Percentiles rank a stretch among this genome's conserved stretches.
These are phyloP conservation scores for Eustoma russellianum DNA, from an alignment of 257 asterid genomes.

Conservation along the genomic window DNA sequence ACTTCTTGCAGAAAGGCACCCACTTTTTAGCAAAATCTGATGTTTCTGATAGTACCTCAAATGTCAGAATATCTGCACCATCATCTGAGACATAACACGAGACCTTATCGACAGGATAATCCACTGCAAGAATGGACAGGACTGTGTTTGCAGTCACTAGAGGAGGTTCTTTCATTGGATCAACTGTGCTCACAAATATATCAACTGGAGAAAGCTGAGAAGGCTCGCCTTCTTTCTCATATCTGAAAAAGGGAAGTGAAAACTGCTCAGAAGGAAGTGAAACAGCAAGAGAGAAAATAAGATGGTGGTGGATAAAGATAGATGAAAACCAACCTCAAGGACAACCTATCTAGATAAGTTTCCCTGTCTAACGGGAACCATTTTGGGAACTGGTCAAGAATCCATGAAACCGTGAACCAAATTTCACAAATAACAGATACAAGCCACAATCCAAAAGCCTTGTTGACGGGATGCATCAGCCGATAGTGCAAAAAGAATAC, in stretches of 20 bases:
- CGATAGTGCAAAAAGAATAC: slow-evolving; percentile 27
- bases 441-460: slow-evolving; percentile 26
- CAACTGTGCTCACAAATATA: slow-evolving; percentile 29
- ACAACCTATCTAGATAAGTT: slow-evolving; percentile 29
- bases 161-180: slow-evolving; percentile 29
- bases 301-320: neutral
- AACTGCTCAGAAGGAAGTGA: neutral
- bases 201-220: slow-evolving; percentile 28
- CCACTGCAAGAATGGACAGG: slow-evolving; percentile 28
- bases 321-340: slow-evolving; percentile 20
- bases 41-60: slow-evolving; percentile 26
- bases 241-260: slow-evolving; percentile 6
- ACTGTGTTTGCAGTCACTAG: slow-evolving; percentile 28
- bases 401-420: slow-evolving; percentile 35
- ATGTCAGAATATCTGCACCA: slow-evolving; percentile 30
- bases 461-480: slow-evolving; percentile 18
- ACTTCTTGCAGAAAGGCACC: slow-evolving; percentile 32
- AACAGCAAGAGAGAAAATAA: neutral
- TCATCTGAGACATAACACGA: slow-evolving; percentile 32
- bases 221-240: slow-evolving; percentile 23
- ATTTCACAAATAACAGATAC: slow-evolving; percentile 29
- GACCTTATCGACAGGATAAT: slow-evolving; percentile 26
- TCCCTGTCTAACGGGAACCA: slow-evolving; percentile 27
- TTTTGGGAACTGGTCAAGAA: slow-evolving; percentile 33
- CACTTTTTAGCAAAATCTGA: slow-evolving; percentile 24